A percentile compares a stretch with the other conserved stretches of the same genome.
phyloP scores from a whole-genome alignment of 495 filamentous ascomycete species.

The Copromyces sp. region DNA sequence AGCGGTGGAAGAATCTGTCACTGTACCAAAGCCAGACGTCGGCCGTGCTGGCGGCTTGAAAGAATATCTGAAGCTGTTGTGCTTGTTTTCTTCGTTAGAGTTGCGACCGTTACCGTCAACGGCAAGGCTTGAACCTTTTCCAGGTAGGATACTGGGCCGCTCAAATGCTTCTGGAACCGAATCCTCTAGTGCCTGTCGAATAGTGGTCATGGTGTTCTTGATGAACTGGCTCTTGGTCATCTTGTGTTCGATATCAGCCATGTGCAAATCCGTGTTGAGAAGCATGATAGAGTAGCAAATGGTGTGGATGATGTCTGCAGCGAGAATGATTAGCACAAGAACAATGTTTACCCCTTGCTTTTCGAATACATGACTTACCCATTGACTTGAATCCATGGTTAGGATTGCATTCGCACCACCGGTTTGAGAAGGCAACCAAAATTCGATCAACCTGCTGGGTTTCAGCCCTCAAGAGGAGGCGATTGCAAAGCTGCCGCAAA shows the following conservation, averaged over 20 bases:
- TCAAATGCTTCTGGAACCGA: constrained; percentile 58
- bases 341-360: not conserved
- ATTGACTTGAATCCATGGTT: constrained; percentile 86
- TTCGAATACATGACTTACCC: constrained; percentile 42
- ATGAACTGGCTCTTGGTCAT: constrained; percentile 93
- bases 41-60: constrained; percentile 38
- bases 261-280: constrained; percentile 90
- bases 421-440: constrained; percentile 70
- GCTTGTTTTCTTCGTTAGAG: constrained; percentile 34
- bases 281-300: constrained; percentile 94
- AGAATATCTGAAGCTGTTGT: constrained; percentile 32
- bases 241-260: constrained; percentile 88
- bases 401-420: constrained; percentile 93
- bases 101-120: constrained; percentile 19
- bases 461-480: constrained; percentile 80
- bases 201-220: constrained; percentile 91
- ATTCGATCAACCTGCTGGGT: constrained; percentile 96
- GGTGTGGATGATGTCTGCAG: constrained; percentile 83
- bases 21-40: constrained; percentile 30
- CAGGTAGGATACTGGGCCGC: constrained; percentile 33
- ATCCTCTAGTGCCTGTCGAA: constrained; percentile 64
- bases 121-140: constrained; percentile 20
- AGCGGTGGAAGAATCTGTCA: constrained; percentile 15
- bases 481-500: constrained; percentile 68
- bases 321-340: constrained; percentile 1